Conservation (phyloP, 148 eudicot genomes). For the Salicornia ramosissima region DNA sequence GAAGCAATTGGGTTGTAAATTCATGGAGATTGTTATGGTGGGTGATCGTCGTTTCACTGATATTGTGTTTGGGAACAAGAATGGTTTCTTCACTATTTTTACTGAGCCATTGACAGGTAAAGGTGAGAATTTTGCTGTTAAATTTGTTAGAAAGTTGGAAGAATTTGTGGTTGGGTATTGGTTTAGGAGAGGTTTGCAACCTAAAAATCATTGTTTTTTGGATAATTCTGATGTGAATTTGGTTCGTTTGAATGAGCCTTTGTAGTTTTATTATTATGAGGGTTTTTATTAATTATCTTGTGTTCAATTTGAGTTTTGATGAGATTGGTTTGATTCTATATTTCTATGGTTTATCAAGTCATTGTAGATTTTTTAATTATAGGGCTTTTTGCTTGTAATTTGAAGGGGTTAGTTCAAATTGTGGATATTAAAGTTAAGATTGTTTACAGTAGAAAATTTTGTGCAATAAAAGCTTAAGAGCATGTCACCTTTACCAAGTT, state of each 20-base stretch:
- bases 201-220: slow-evolving; percentile 45
- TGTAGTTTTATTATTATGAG: slow-evolving; percentile 5
- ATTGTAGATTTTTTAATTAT: no score
- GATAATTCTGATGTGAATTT: slow-evolving; percentile 17
- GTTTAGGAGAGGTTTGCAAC: slow-evolving; percentile 48
- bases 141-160: slow-evolving; percentile 67
- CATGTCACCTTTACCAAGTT: no score
- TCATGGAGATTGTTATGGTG: slow-evolving; percentile 63
- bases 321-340: background rate
- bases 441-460: no score
- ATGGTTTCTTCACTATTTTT: slow-evolving; percentile 73
- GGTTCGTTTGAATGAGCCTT: slow-evolving; percentile 18
- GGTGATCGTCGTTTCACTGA: slow-evolving; percentile 95
- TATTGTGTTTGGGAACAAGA: slow-evolving; percentile 74
- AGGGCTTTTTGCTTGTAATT: no score
- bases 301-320: background rate
- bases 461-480: no score
- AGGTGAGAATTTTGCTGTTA: slow-evolving; percentile 74
- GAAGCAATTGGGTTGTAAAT: slow-evolving; percentile 53
- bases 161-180: slow-evolving; percentile 50
- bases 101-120: slow-evolving; percentile 58
- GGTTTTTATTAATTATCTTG: no score
- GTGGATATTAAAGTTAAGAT: no score
- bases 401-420: no score
- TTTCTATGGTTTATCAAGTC: no score